Percentiles rank a stretch among this genome's conserved stretches.
Conservation (phyloP, 2,329 filamentous ascomycete species). For the Fusarium nygamai region DNA sequence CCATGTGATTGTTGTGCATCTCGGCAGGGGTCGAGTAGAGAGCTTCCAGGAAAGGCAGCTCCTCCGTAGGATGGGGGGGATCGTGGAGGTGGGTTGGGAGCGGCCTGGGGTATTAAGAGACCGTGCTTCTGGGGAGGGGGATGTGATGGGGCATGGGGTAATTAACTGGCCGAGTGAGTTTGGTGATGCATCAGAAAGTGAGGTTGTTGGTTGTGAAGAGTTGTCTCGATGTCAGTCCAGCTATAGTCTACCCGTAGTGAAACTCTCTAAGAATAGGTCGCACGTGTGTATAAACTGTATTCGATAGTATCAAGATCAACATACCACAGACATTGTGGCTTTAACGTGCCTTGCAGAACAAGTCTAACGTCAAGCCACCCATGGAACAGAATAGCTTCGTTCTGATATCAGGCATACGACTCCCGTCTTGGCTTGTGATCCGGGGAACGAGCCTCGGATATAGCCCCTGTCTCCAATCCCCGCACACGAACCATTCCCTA, state of each 20-base stretch:
- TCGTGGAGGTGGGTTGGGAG: slow-evolving; percentile 25
- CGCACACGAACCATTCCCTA: slow-evolving; percentile 13
- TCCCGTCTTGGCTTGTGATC: slow-evolving; percentile 32
- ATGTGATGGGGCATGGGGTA: background rate
- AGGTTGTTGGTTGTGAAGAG: background rate
- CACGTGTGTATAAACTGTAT: background rate
- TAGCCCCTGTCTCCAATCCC: slow-evolving; percentile 26
- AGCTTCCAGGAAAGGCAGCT: slow-evolving; percentile 33
- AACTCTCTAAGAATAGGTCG: background rate
- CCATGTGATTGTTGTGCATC: slow-evolving; percentile 24
- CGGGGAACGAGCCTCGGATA: slow-evolving; percentile 30
- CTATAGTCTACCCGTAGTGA: background rate
- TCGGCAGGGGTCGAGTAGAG: slow-evolving; percentile 9
- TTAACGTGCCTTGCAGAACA: slow-evolving; percentile 18
- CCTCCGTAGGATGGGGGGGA: slow-evolving; percentile 22
- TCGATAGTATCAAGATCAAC: background rate
- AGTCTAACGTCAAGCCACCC: background rate
- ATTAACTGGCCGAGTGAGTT: background rate
- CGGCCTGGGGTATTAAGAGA: background rate
- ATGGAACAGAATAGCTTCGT: background rate
- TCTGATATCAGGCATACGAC: background rate
- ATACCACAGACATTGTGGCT: slow-evolving; percentile 5
- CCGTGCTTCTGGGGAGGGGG: background rate
- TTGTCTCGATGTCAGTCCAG: background rate
- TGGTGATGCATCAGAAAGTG: background rate